Base-by-base conservation (phyloP, 108 stramenopile genomes). In the Nitzschia putrida region DNA sequence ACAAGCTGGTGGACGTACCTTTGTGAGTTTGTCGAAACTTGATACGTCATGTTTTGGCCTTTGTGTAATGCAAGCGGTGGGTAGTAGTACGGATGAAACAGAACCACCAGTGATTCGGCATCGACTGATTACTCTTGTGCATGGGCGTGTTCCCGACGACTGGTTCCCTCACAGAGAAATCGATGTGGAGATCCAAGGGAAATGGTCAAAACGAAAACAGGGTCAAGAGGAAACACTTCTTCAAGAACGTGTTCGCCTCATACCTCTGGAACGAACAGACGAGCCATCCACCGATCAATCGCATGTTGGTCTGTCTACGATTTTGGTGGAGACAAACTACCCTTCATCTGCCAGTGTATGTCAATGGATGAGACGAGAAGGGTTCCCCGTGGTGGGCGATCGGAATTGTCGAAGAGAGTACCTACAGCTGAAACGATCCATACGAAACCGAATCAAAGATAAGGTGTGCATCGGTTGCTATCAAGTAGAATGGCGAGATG, bases 341-440 rank as follows among this genome's bases (percentile, higher is more conserved):
- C 70, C 70, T 8, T 66, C 69, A 8, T 66, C 70, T 2, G 76
- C 75, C 29, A 60, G 59, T 23, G 75, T 87, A 14, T 80, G 79
- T 10, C 75, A 72, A 18, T 68, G 52, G 14, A 61, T 87, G 13
- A 83, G 89, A n/a, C 73, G 80, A 43, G 55, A 61, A 51, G 83
- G 81, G 45, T 76, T 64, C 74, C 82, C 85, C 8, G 81, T 90
- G 1, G 85, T 90, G 12, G 82, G 83, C 49, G 89, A 90, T 68
- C 53, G 73, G 41, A 83, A 85, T 76, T 81, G 80, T 45, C 76
- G 68, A 23, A 49, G 55, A 59, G 85, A 74, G 74, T 81, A 67
- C 55, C 74, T 59, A 3, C 41, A 57, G 20, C 58, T 87, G 68
- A 82, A 82, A 42, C 74, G 88, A 14, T 68, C 77, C 9, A 81